Conservation (phyloP, 805 yeast species). For the Candida gorgasii region DNA sequence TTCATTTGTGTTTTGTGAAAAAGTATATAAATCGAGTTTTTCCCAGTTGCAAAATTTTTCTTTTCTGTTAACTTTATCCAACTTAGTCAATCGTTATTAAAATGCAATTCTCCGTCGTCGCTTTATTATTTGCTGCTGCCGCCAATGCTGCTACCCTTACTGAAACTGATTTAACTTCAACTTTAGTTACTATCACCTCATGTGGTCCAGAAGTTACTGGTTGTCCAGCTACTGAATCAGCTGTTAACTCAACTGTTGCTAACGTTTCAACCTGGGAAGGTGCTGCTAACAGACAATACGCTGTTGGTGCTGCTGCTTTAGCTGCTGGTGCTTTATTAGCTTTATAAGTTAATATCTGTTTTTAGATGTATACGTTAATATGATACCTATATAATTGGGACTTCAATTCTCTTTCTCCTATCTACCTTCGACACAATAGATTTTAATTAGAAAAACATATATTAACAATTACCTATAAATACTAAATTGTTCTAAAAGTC, state of each 20-base stretch:
- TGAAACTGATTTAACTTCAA: constrained; percentile 30
- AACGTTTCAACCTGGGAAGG: constrained; percentile 20
- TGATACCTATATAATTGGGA: constrained; percentile 10
- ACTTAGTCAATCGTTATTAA: constrained; percentile 9
- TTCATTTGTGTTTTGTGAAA: constrained; percentile 3
- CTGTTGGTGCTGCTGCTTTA: constrained; percentile 24
- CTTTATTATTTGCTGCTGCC: constrained; percentile 19
- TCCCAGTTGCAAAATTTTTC: constrained; percentile 2
- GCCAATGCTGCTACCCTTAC: constrained; percentile 31
- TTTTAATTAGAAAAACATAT: too few species aligned
- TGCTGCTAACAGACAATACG: constrained; percentile 20
- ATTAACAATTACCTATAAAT: too few species aligned
- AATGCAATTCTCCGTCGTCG: constrained; percentile 39
- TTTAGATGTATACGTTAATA: constrained; percentile 8
- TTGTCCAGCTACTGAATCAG: constrained; percentile 37
- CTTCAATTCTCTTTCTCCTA: not conserved
- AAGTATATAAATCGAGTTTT: constrained; percentile 2
- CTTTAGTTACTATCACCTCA: constrained; percentile 44
- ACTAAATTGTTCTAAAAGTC: too few species aligned
- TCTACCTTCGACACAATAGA: too few species aligned
- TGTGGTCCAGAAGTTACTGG: constrained; percentile 42
- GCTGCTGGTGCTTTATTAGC: constrained; percentile 25
- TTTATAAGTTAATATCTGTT: constrained; percentile 13
- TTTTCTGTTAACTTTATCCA: constrained; percentile 1
- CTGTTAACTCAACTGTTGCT: constrained; percentile 24